phyloP scores from a whole-genome alignment of 371 early-diverging fungal genomes.

The Mortierella sp. region DNA sequence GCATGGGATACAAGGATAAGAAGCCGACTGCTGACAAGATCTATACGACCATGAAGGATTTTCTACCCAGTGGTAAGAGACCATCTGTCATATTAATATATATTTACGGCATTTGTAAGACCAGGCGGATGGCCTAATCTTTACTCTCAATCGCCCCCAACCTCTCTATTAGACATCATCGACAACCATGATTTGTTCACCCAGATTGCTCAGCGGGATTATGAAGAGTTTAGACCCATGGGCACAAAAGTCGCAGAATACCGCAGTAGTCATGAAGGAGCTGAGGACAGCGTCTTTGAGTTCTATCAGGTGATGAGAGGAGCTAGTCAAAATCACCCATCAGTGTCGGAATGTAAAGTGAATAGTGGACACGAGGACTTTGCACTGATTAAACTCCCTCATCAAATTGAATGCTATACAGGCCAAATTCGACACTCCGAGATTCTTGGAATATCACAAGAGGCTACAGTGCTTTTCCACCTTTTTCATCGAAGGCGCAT shows the following conservation, averaged over 20 bases:
- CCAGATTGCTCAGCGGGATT: constrained; percentile 69
- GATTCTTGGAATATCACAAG: constrained; percentile 81
- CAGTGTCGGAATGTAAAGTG: background rate
- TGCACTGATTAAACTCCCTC: background rate
- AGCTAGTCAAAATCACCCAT: background rate
- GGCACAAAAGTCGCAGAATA: constrained; percentile 83
- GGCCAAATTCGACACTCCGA: constrained; percentile 70
- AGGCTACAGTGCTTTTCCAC: constrained; percentile 84
- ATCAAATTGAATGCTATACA: constrained; percentile 14
- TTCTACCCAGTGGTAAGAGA: constrained; percentile 60
- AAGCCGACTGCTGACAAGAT: constrained; percentile 63
- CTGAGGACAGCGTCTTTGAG: constrained; percentile 69
- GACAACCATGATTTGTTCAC: constrained; percentile 73
- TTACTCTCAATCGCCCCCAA: background rate
- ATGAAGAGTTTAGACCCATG: constrained; percentile 71
- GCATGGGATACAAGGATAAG: constrained; percentile 69
- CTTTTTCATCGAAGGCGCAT: constrained; percentile 93
- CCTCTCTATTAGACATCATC: constrained; percentile 58
- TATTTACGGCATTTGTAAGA: background rate
- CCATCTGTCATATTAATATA: background rate
- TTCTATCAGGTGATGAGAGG: constrained; percentile 76
- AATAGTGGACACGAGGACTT: background rate
- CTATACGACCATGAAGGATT: constrained; percentile 59
- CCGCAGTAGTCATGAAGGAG: constrained; percentile 56
- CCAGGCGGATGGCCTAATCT: background rate